A percentile compares a stretch with the other conserved stretches of the same genome.
phyloP scores from a whole-genome alignment of 805 yeast species.

The Cyberlindnera mycetangii region DNA sequence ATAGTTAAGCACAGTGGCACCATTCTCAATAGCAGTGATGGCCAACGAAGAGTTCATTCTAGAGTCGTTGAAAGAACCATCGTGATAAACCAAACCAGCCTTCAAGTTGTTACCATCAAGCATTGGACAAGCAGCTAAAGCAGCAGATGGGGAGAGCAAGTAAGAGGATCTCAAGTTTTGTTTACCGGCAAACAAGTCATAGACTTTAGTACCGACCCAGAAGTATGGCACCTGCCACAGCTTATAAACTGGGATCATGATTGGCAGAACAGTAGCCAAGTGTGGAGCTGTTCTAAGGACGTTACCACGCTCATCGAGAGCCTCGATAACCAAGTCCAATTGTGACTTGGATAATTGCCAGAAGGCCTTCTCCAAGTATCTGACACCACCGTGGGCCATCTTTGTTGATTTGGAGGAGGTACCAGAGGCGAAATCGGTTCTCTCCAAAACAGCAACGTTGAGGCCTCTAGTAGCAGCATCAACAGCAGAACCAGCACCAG shows the following conservation, averaged over 20 bases:
- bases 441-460: constrained; percentile 83
- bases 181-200: constrained; percentile 88
- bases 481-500: constrained; percentile 89
- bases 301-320: constrained; percentile 81
- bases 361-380: constrained; percentile 92
- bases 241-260: constrained; percentile 92
- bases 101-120: constrained; percentile 73
- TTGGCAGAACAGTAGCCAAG: constrained; percentile 79
- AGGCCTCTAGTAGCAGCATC: constrained; percentile 91
- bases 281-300: constrained; percentile 92
- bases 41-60: constrained; percentile 88
- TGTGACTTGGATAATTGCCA: constrained; percentile 90
- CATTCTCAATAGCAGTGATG: constrained; percentile 77
- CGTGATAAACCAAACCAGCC: constrained; percentile 92
- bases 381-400: constrained; percentile 97
- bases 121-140: constrained; percentile 81
- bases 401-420: constrained; percentile 93
- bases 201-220: constrained; percentile 86
- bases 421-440: constrained; percentile 87
- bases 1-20: constrained; percentile 89
- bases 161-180: constrained; percentile 82
- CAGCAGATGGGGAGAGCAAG: constrained; percentile 60
- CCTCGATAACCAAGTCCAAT: constrained; percentile 84
- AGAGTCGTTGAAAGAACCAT: constrained; percentile 91
- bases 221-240: constrained; percentile 96